These are phyloP conservation scores for Vitis hybrid DNA, from an alignment of 177 flowering plant species.

Conservation along the genomic window DNA sequence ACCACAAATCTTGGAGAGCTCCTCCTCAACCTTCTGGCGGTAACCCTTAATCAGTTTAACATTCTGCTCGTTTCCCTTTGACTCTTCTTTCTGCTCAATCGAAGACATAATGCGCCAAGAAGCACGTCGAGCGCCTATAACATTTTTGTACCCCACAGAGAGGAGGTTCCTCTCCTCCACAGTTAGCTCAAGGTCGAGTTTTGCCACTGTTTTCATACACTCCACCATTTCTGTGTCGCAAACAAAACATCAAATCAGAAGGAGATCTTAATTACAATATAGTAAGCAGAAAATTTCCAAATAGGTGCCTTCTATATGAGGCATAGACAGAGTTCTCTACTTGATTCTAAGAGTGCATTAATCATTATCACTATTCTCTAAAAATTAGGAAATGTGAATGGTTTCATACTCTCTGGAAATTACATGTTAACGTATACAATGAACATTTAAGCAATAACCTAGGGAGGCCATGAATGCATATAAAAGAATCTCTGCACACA, in stretches of 20 bases:
- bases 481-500: too few species aligned
- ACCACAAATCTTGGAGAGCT: slow-evolving; percentile 59
- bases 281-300: not conserved
- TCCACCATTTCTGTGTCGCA: slow-evolving; percentile 82
- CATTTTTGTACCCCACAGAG: slow-evolving; percentile 89
- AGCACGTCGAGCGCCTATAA: slow-evolving; percentile 77
- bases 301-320: too few species aligned
- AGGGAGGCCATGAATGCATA: too few species aligned
- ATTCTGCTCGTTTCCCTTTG: slow-evolving; percentile 72
- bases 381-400: too few species aligned
- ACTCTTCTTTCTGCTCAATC: slow-evolving; percentile 89
- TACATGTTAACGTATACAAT: too few species aligned
- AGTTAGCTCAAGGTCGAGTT: slow-evolving; percentile 71
- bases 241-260: slow-evolving; percentile 6
- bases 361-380: too few species aligned
- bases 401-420: too few species aligned
- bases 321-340: too few species aligned
- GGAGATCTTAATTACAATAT: not conserved
- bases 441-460: too few species aligned
- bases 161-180: slow-evolving; percentile 92
- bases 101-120: slow-evolving; percentile 91
- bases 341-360: too few species aligned
- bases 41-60: slow-evolving; percentile 60
- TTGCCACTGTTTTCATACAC: slow-evolving; percentile 76
- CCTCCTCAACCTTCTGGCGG: slow-evolving; percentile 72